Conservation (phyloP, 192 early-diverging fungal genomes). For the Coemansia sp. region DNA sequence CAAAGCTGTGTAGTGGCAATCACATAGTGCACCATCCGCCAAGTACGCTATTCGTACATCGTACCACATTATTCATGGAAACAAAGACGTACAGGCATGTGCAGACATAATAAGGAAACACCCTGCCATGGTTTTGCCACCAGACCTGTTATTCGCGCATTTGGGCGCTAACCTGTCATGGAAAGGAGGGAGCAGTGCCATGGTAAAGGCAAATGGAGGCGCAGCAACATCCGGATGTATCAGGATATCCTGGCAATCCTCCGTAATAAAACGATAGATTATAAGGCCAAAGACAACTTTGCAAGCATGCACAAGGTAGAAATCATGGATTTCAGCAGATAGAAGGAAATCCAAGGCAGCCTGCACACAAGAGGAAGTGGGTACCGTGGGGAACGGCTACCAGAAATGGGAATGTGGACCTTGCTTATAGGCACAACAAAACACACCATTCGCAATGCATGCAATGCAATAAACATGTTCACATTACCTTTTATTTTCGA, state of each 20-base stretch:
- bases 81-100: too few species aligned
- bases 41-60: too few species aligned
- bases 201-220: conserved; percentile 6
- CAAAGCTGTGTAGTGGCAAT: too few species aligned
- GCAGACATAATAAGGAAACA: too few species aligned
- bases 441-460: conserved; percentile 5
- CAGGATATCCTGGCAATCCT: background rate
- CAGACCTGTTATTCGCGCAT: too few species aligned
- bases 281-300: background rate
- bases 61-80: too few species aligned
- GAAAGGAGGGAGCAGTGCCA: too few species aligned
- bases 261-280: background rate
- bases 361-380: background rate
- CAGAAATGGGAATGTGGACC: background rate
- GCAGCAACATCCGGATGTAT: background rate
- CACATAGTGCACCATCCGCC: too few species aligned
- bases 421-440: background rate
- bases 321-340: too few species aligned
- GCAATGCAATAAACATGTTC: conserved; percentile 1
- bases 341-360: background rate
- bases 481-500: conserved; percentile 9
- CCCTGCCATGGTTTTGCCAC: too few species aligned
- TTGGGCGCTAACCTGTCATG: too few species aligned
- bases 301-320: background rate
- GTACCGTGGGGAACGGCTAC: background rate